A percentile compares a stretch with the other conserved stretches of the same genome.
Evolutionary conservation across 257 asterid genomes (phyloP).

Genomic region (Nicotiana obtusifolia): DNA sequence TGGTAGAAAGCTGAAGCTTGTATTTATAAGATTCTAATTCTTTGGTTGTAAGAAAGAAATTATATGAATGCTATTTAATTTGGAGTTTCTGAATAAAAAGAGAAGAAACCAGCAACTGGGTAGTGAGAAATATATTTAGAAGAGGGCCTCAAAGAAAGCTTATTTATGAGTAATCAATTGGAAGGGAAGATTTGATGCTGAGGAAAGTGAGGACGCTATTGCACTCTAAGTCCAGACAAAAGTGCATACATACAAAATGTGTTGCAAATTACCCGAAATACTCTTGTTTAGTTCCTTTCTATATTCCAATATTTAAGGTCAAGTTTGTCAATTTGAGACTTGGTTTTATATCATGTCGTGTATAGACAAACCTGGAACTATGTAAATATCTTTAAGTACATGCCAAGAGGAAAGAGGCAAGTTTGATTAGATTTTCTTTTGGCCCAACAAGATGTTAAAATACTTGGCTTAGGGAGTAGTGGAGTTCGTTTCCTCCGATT

Average conservation of each 20-base stretch:
- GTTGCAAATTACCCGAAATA: background rate
- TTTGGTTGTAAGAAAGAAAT: background rate
- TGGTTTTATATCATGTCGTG: background rate
- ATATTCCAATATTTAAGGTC: background rate
- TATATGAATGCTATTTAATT: background rate
- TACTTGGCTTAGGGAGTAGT: no score
- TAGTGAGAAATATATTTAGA: background rate
- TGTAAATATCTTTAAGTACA: background rate
- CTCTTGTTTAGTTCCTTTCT: background rate
- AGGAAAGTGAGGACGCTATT: conserved; percentile 4
- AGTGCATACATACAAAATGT: background rate
- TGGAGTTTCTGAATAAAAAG: background rate
- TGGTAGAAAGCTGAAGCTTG: background rate
- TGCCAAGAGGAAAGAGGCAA: background rate
- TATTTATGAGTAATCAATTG: background rate
- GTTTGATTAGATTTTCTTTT: background rate
- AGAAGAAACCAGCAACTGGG: background rate
- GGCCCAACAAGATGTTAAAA: no score
- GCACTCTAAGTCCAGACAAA: background rate
- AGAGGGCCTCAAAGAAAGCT: background rate
- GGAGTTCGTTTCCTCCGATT: no score
- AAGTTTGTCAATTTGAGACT: background rate
- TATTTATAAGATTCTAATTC: background rate
- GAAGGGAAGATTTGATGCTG: background rate
- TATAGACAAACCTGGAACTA: background rate